Conservation (phyloP, 1,139 yeast species). For the Geotrichum histeridarum region DNA sequence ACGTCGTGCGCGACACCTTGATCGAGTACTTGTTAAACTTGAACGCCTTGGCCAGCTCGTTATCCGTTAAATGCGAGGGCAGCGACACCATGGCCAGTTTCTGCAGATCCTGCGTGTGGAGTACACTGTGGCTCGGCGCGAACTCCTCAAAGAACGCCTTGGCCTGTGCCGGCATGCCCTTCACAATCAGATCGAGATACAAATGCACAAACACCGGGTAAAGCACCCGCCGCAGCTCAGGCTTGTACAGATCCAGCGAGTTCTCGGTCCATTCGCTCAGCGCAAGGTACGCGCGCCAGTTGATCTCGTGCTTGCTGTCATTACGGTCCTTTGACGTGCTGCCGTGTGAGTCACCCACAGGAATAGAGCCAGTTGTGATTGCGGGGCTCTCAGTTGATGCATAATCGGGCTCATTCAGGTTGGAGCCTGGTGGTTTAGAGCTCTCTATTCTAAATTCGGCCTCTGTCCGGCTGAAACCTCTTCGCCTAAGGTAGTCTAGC, state of each 20-base stretch:
- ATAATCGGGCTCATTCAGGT: no score
- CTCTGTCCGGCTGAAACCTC: conserved; percentile 91
- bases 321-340: conserved; percentile 33
- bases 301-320: conserved; percentile 5
- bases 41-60: conserved; percentile 74
- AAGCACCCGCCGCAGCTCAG: conserved; percentile 75
- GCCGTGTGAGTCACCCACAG: conserved; percentile 24
- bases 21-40: conserved; percentile 68
- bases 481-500: conserved; percentile 82
- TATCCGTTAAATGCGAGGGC: conserved; percentile 76
- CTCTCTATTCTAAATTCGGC: conserved; percentile 89
- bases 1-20: conserved; percentile 77
- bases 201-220: conserved; percentile 90
- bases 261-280: conserved; percentile 86
- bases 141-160: conserved; percentile 71
- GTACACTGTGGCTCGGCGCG: conserved; percentile 63
- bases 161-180: conserved; percentile 57
- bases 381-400: not conserved
- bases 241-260: conserved; percentile 85
- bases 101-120: conserved; percentile 75
- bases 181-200: conserved; percentile 69
- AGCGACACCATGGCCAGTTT: conserved; percentile 68
- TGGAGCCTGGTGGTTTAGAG: conserved; percentile 55
- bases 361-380: conserved; percentile 1
- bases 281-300: conserved; percentile 63